phyloP scores from a whole-genome alignment of 2,329 filamentous ascomycete species.

The Colletotrichum sp. region DNA sequence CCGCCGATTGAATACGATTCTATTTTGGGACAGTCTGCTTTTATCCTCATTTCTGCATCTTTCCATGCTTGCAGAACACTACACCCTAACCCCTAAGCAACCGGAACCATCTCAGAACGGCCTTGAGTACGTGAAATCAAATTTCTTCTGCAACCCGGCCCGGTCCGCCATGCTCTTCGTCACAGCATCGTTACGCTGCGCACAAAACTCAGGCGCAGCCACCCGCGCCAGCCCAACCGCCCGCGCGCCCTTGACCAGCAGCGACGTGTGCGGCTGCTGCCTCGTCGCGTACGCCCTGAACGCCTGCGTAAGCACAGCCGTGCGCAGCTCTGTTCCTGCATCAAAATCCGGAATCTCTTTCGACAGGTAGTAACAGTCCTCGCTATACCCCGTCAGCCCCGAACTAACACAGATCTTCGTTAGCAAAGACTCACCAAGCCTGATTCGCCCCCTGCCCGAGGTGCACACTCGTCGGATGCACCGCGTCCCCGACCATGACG shows the following conservation, averaged over 20 bases:
- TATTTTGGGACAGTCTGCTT: background rate
- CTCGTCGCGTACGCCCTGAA: slow-evolving; percentile 19
- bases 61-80: accelerated
- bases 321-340: background rate
- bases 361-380: slow-evolving; percentile 8
- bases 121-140: background rate
- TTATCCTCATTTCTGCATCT: accelerated
- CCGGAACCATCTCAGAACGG: background rate
- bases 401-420: background rate
- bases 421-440: background rate
- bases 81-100: background rate
- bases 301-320: background rate
- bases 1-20: accelerated
- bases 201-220: slow-evolving; percentile 15
- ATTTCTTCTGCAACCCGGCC: background rate
- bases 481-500: slow-evolving; percentile 27
- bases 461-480: slow-evolving; percentile 29
- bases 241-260: slow-evolving; percentile 26
- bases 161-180: background rate
- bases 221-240: slow-evolving; percentile 23
- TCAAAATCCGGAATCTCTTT: background rate
- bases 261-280: slow-evolving; percentile 26
- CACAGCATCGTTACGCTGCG: slow-evolving; percentile 12
- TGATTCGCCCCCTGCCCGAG: slow-evolving; percentile 30
- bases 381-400: background rate